Base-by-base conservation (phyloP, 129 eudicot species). In the Tagetes erecta region DNA sequence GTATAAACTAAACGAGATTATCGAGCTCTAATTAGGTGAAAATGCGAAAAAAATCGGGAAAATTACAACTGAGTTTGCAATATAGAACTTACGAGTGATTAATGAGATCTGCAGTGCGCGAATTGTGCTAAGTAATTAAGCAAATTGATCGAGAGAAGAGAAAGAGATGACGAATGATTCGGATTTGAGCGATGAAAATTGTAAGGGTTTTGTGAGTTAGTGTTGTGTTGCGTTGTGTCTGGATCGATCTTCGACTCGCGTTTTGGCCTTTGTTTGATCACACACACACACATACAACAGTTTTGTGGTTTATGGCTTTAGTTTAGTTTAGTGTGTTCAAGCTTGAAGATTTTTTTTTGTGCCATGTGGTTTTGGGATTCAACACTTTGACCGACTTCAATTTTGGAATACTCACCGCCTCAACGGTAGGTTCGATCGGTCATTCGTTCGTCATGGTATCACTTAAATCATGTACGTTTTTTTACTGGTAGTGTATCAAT, bases 231-330 rank as follows among this genome's bases (percentile, higher is more conserved):
- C 37, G 67, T 38, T 12, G 67, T 36, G 42, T 8, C 30, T 60
- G 67, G 67, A 51, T 70, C 76, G 67, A 51, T 70, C 76, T 42
- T 76, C 51, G 69, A 71, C 70, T 70, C 71, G 81, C 27, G 27
- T 20, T 20, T 20, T 20, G 27, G 27, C 27, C 27, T 20, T 20
- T 20, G 27, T 75, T 64, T 37, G 63, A 38, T 63, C 46, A 39
- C 74, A 45, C 68, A 20, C 27, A 20, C 27, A 20, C 27, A 20
- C 27, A 20, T 20, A 20, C 27, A 20, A 20, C 27, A 20, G 6
- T 55, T 77, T 39, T 57, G 74, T 68, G 80, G 75, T 67, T 58
- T 76, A 45, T 76, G 36, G 80, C 58, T 42, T 76, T 76, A 27
- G 80, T 47, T 42, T 76, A 67, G 4, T 27, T 33, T 11, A 67